A percentile compares a stretch with the other conserved stretches of the same genome.
Evolutionary conservation across 192 early-diverging fungal genomes (phyloP).

Genomic region (Linnemannia zychae): DNA sequence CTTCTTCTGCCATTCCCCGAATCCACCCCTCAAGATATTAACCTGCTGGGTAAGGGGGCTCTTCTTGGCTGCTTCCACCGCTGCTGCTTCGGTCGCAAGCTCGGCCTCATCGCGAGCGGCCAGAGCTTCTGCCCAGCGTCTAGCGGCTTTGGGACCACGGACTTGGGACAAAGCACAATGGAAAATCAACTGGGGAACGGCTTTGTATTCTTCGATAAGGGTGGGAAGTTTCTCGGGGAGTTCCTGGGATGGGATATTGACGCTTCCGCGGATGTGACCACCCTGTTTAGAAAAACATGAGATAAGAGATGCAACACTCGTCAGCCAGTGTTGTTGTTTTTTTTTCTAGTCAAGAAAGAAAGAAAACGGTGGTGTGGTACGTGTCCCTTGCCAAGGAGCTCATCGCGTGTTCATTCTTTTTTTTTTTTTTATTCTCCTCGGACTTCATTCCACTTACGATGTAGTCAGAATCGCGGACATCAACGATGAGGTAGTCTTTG

Average conservation of each 20-base stretch:
- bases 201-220: constrained; percentile 64
- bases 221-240: constrained; percentile 62
- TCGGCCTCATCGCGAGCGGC: constrained; percentile 7
- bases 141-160: constrained; percentile 81
- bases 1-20: constrained; percentile 72
- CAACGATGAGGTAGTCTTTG: constrained; percentile 80
- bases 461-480: constrained; percentile 77
- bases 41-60: constrained; percentile 61
- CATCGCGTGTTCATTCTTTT: background rate
- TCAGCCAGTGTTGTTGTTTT: too few relatives aligned
- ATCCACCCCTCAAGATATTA: constrained; percentile 74
- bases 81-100: constrained; percentile 22
- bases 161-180: constrained; percentile 92
- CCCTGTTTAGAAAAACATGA: constrained; percentile 52
- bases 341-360: too few relatives aligned
- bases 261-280: constrained; percentile 84
- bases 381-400: too few relatives aligned
- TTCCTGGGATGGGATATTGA: constrained; percentile 80
- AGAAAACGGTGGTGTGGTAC: too few relatives aligned
- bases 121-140: constrained; percentile 69
- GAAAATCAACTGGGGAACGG: constrained; percentile 80
- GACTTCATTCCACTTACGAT: constrained; percentile 38
- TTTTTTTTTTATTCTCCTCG: too few relatives aligned
- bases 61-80: constrained; percentile 9
- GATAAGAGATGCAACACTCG: too few relatives aligned